phyloP scores from a whole-genome alignment of 2,329 filamentous ascomycete species.

The Myriangium duriaei region DNA sequence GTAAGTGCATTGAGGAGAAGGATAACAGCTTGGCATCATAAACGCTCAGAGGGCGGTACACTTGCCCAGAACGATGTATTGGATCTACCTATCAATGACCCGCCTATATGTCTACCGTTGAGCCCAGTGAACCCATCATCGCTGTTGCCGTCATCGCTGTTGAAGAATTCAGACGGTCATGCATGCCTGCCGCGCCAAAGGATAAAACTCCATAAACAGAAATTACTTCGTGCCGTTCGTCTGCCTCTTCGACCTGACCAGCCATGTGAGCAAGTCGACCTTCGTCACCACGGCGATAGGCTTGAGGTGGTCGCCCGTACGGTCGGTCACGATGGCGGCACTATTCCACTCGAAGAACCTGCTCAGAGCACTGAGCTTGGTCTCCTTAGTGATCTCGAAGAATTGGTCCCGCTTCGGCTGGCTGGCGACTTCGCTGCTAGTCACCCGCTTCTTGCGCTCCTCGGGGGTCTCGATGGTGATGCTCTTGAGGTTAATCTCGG shows the following conservation, averaged over 20 bases:
- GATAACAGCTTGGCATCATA: no score
- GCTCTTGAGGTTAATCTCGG: conserved; percentile 75
- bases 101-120: no score
- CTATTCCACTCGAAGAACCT: conserved; percentile 98
- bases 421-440: conserved; percentile 22
- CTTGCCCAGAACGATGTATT: no score
- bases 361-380: conserved; percentile 68
- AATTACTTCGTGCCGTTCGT: conserved; percentile 11
- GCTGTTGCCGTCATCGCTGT: no score
- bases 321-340: conserved; percentile 85
- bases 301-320: conserved; percentile 48
- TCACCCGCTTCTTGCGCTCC: conserved; percentile 20
- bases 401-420: conserved; percentile 53
- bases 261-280: conserved; percentile 85
- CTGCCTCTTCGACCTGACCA: conserved; percentile 53
- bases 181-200: no score
- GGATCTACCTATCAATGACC: no score
- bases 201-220: no score
- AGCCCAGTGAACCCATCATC: no score
- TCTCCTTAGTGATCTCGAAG: conserved; percentile 88
- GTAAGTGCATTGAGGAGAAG: no score
- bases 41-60: no score
- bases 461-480: conserved; percentile 34
- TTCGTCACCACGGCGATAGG: conserved; percentile 89
- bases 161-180: no score